A percentile compares a stretch with the other conserved stretches of the same genome.
phyloP scores from a whole-genome alignment of 2,329 filamentous ascomycete genomes.

The Aspergillus latus region DNA sequence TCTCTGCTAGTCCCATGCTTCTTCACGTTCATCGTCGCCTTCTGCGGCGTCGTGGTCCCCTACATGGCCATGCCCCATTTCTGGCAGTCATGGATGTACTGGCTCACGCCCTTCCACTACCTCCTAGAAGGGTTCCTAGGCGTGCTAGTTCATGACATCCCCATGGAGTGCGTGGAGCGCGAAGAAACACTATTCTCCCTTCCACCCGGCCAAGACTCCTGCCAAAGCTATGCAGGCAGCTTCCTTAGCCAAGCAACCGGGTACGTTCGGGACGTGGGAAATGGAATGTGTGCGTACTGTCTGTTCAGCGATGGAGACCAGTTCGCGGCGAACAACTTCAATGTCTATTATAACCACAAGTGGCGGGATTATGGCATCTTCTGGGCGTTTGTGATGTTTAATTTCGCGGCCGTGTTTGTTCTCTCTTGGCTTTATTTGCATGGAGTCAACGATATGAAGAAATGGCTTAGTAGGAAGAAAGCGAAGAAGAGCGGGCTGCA shows the following conservation, averaged over 20 bases:
- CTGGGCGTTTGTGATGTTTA: conserved; percentile 64
- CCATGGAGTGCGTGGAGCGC: conserved; percentile 54
- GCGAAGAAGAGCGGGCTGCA: conserved; percentile 20
- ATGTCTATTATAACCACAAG: conserved; percentile 59
- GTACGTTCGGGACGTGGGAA: conserved; percentile 57
- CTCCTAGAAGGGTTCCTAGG: conserved; percentile 63
- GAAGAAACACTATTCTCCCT: conserved; percentile 63
- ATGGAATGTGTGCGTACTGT: conserved; percentile 64
- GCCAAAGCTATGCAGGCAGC: conserved; percentile 57
- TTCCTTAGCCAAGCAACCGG: conserved; percentile 59
- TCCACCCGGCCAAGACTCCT: conserved; percentile 57
- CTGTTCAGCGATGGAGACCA: conserved; percentile 61
- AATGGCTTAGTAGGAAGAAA: conserved; percentile 33
- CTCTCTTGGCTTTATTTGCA: conserved; percentile 57
- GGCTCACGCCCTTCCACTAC: conserved; percentile 67
- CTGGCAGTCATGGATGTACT: conserved; percentile 68
- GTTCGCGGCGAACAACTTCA: conserved; percentile 56
- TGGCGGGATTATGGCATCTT: conserved; percentile 69
- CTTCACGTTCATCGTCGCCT: conserved; percentile 68
- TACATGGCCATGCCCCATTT: conserved; percentile 63
- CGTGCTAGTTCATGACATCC: conserved; percentile 55
- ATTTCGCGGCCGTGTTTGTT: conserved; percentile 56
- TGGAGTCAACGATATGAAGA: conserved; percentile 33
- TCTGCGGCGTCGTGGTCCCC: conserved; percentile 74
- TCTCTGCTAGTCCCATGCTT: conserved; percentile 67